Conservation (phyloP, 75 land plant genomes). For the Chamaecyparis obtusa region DNA sequence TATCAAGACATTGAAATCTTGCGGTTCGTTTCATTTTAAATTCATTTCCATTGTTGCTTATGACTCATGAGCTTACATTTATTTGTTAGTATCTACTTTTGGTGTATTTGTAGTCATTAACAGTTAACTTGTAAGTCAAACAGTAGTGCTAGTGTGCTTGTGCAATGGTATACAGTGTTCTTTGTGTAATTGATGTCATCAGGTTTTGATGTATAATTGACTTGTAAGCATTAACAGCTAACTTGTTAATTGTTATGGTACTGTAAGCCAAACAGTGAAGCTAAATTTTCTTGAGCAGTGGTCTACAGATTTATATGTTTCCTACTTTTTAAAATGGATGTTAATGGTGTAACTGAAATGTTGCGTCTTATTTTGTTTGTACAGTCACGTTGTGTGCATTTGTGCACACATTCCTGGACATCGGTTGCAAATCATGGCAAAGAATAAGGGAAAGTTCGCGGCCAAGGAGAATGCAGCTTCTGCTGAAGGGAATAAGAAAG, state of each 20-base stretch:
- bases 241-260: background rate
- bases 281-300: background rate
- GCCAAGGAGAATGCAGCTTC: background rate
- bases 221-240: background rate
- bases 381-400: background rate
- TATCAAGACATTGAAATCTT: background rate
- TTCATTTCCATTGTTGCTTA: background rate
- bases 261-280: background rate
- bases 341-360: background rate
- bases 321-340: background rate
- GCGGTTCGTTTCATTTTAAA: background rate
- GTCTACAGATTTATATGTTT: background rate
- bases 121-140: background rate
- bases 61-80: background rate
- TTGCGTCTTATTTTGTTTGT: background rate
- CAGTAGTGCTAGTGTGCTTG: background rate
- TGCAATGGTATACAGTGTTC: background rate
- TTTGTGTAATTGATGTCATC: background rate
- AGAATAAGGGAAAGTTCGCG: background rate
- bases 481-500: background rate
- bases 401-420: background rate
- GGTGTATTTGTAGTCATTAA: background rate
- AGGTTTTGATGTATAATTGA: background rate
- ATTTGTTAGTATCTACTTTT: background rate
- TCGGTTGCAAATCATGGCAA: background rate